Conservation (phyloP, 2,329 filamentous ascomycete species). For the Fusarium zealandicum region DNA sequence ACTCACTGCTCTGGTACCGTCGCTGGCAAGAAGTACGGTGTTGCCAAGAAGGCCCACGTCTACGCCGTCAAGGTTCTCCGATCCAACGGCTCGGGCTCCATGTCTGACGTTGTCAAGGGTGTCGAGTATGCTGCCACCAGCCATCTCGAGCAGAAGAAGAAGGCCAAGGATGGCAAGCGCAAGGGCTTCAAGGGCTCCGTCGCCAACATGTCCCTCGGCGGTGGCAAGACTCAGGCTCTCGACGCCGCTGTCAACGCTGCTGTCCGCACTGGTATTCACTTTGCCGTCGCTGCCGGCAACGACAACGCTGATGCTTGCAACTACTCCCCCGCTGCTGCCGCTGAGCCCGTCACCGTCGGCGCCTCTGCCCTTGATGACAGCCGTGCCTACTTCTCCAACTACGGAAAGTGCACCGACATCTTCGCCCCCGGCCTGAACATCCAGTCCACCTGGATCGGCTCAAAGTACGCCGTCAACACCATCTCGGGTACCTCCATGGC, state of each 20-base stretch:
- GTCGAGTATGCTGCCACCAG: conserved; percentile 90
- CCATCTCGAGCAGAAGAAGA: conserved; percentile 78
- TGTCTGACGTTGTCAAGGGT: conserved; percentile 98
- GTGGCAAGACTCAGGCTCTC: conserved; percentile 92
- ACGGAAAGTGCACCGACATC: conserved; percentile 98
- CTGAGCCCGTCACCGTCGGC: conserved; percentile 93
- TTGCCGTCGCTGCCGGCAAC: conserved; percentile 97
- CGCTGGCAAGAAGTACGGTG: conserved; percentile 98
- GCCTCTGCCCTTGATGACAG: conserved; percentile 92
- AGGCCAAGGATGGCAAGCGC: conserved; percentile 84
- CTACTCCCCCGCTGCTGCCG: conserved; percentile 95
- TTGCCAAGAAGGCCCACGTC: conserved; percentile 97
- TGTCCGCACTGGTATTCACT: conserved; percentile 91
- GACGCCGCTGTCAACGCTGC: conserved; percentile 94
- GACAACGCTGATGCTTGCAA: conserved; percentile 99
- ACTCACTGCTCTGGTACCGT: conserved; percentile 99
- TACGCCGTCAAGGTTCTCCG: conserved; percentile 98
- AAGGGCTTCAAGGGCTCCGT: conserved; percentile 99
- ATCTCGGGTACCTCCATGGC: conserved; percentile 99
- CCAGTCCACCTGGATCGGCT: conserved; percentile 97
- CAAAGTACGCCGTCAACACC: conserved; percentile 95
- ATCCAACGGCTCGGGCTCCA: conserved; percentile 96
- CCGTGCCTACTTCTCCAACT: conserved; percentile 99
- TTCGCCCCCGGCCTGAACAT: conserved; percentile 98
- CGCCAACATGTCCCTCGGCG: conserved; percentile 99